Conservation (phyloP, 768 basidiomycete species). For the Boletellus sp. region DNA sequence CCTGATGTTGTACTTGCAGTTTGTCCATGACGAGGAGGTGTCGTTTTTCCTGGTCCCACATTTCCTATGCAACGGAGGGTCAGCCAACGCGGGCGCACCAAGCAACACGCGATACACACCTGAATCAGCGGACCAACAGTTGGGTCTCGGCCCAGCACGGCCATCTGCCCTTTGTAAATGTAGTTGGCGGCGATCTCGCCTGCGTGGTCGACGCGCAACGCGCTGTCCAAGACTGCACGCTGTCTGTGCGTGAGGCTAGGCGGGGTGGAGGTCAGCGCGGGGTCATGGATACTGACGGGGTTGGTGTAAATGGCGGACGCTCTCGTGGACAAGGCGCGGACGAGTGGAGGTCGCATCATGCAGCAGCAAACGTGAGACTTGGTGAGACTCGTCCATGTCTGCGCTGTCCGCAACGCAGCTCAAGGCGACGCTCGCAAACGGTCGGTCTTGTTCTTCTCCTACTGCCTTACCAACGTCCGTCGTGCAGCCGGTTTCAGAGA, state of each 20-base stretch:
- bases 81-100: slow-evolving; percentile 2
- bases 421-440: slow-evolving; percentile 36
- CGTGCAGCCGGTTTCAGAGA: slow-evolving; percentile 46
- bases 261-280: slow-evolving; percentile 55
- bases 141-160: slow-evolving; percentile 60
- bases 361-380: slow-evolving; percentile 9
- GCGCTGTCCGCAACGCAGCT: slow-evolving; percentile 29
- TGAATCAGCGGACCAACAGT: slow-evolving; percentile 65
- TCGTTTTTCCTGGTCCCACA: slow-evolving; percentile 97
- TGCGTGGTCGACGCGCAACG: slow-evolving; percentile 90
- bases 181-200: slow-evolving; percentile 95
- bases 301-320: slow-evolving; percentile 52
- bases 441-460: slow-evolving; percentile 19
- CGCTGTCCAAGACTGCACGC: slow-evolving; percentile 52
- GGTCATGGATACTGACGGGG: slow-evolving; percentile 30
- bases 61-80: slow-evolving; percentile 56
- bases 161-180: slow-evolving; percentile 88
- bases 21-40: slow-evolving; percentile 85
- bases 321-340: slow-evolving; percentile 22
- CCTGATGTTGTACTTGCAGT: slow-evolving; percentile 75
- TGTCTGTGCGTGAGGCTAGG: slow-evolving; percentile 46
- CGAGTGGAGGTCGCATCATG: slow-evolving; percentile 15
- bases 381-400: slow-evolving; percentile 6
- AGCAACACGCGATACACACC: slow-evolving; percentile 39
- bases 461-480: slow-evolving; percentile 3